Percentiles rank a stretch among this genome's conserved stretches.
These are phyloP conservation scores for Penicillium freii DNA, from an alignment of 2,329 filamentous ascomycete species.

Conservation along the genomic window DNA sequence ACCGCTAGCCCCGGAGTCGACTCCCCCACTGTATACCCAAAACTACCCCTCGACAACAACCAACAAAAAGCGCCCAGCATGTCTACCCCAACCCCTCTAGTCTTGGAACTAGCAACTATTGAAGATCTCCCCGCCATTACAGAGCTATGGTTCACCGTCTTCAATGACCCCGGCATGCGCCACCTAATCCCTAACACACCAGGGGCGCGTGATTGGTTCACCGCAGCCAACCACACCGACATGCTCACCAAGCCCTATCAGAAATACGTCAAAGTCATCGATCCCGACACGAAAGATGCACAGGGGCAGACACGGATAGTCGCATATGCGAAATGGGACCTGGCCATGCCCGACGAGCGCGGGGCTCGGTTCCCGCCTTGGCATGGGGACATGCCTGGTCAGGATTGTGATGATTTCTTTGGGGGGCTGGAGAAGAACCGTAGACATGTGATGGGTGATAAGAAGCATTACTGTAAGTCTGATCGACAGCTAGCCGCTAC, in stretches of 20 bases:
- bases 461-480: conserved; percentile 29
- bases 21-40: background rate
- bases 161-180: conserved; percentile 21
- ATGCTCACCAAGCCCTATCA: conserved; percentile 25
- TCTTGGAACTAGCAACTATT: conserved; percentile 17
- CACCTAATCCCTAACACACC: conserved; percentile 30
- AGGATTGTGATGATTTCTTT: conserved; percentile 22
- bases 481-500: background rate
- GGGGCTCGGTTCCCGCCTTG: conserved; percentile 31
- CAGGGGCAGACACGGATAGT: conserved; percentile 18
- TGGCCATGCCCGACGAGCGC: conserved; percentile 23
- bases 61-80: background rate
- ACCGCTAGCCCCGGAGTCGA: background rate
- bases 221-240: conserved; percentile 21
- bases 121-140: conserved; percentile 27
- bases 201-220: conserved; percentile 28
- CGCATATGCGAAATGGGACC: conserved; percentile 34
- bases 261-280: conserved; percentile 30
- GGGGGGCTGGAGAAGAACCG: conserved; percentile 21
- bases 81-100: background rate
- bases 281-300: conserved; percentile 11
- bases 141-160: conserved; percentile 28
- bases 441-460: conserved; percentile 23
- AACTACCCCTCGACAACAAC: background rate
- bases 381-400: conserved; percentile 21